Base-by-base conservation (phyloP, 805 yeast genomes). In the Tetrapisispora arboricola region DNA sequence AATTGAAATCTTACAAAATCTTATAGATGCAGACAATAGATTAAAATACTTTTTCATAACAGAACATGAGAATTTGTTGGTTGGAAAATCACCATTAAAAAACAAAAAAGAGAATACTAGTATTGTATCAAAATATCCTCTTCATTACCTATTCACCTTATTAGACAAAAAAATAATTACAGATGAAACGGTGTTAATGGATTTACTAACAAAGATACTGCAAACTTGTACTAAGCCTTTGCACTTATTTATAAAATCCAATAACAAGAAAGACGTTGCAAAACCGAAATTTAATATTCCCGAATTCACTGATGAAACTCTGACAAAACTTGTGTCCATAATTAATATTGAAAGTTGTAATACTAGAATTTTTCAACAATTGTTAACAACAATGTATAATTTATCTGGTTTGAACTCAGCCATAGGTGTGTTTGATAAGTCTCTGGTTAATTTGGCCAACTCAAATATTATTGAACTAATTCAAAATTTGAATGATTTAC, bases 271-370 rank as follows among this genome's bases (percentile, higher is more conserved):
- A 21, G 50, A 44, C 17, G 53, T 60, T 16, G 43, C 57, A 1
- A 51, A 54, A 36, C 51, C 48, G 34, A 62, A 57, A 38, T 54
- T 64, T 32, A 68, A 68, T 25, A 64, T 81, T 2, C 94, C 95
- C 2, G 60, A 63, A 32, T 75, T 88, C 48, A 80, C 84, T 1
- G 76, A 73, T 31, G 61, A 67, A 17, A 80, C 79, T 47, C 66
- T 85, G 52, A 71, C 75, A 36, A 71, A 71, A 45, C 67, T 86
- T 25, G 80, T 84, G 13, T 70, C 76, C 18, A 76, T 84, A 25
- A 67, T 88, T 40, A 75, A 80, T 4, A 75, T 90, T 1, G 85
- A 84, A 53, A 94, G 88, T 42, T 86, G 96, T 55, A 78, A 88
- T 27, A 80, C 84, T 47, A 73, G 80, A 32, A 84, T 94, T 0